Percentiles rank a stretch among this genome's conserved stretches.
Conservation (phyloP, 192 early-diverging fungal species). For the Coemansia sp. region DNA sequence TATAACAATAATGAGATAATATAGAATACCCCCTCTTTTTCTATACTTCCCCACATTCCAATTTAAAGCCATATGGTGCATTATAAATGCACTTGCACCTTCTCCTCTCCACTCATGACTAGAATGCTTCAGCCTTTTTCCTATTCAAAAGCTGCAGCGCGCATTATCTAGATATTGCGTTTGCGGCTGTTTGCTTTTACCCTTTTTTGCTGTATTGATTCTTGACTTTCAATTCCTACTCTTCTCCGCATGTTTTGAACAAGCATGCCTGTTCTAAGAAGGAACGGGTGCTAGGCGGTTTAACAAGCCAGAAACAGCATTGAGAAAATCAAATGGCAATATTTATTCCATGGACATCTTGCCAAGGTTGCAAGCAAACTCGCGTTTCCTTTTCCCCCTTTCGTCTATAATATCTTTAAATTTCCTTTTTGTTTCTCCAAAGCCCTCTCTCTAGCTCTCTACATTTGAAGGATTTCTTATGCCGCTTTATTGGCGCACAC, state of each 20-base stretch:
- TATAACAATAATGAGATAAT: not conserved
- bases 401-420: not conserved
- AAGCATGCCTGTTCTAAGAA: constrained; percentile 13
- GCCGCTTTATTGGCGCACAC: not conserved
- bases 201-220: not conserved
- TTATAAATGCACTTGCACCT: not conserved
- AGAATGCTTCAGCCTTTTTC: not conserved
- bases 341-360: constrained; percentile 9
- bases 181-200: not conserved
- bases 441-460: not conserved
- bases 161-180: not conserved
- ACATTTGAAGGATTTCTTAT: not conserved
- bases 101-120: not conserved
- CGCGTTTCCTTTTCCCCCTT: not conserved
- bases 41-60: not conserved
- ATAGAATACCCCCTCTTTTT: not conserved
- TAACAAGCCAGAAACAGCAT: not conserved
- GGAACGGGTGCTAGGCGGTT: not conserved
- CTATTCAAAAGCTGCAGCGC: not conserved
- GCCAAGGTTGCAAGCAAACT: not conserved
- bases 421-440: no score
- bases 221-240: not conserved
- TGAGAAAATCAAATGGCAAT: not conserved
- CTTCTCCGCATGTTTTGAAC: constrained; percentile 35
- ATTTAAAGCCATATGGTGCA: constrained; percentile 7